Base-by-base conservation (phyloP, 352 stramenopile species). In the Phytophthora pseudosyringae region DNA sequence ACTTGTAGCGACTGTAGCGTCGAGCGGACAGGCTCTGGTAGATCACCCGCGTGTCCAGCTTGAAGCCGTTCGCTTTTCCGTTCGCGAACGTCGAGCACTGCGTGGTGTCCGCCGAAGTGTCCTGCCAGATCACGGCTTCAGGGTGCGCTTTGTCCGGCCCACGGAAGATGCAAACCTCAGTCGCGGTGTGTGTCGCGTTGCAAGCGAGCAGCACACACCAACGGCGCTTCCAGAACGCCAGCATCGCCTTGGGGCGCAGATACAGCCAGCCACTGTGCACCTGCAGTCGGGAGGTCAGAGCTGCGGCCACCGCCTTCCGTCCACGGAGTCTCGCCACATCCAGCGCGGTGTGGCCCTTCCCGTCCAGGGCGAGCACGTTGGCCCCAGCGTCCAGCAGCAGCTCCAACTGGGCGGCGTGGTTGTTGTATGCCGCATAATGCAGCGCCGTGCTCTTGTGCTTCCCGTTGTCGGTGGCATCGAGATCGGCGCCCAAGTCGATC, bases 211-310 rank as follows among this genome's bases (percentile, higher is more conserved):
- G 62, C 21, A 90, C 77, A 46, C 71, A 83, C 78, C 79, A 93
- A 32, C 84, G 79, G 3, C 67, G 76, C 59, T 81, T 89, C 83
- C 83, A 94, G 33, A 90, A 49, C 15, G 59, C 70, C 31, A 84
- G 21, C 32, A 85, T 13, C 39, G 67, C 62, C 47, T 48, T 76
- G 2, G 57, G 63, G 43, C 80, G 80, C 1, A 91, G 48, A 45
- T 76, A 66, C 16, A 92, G 63, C 81, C 79, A 91, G 4, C 80
- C 84, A 45, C 75, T 84, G 54, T 90, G 71, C 12, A 93, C 29
- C 12, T 71, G 46, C 28, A 85, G 35, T 7, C 79, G 60, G 10
- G 74, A 69, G n/a, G 78, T 89, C n/a, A 93, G 67, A 31, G 75
- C 65, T 40, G 64, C 66, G 3, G 61, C 56, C 3, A 79, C 69